A percentile compares a stretch with the other conserved stretches of the same genome.
These are phyloP conservation scores for Trichophyton rubrum DNA, from an alignment of 2,329 filamentous ascomycete species.

Conservation along the genomic window DNA sequence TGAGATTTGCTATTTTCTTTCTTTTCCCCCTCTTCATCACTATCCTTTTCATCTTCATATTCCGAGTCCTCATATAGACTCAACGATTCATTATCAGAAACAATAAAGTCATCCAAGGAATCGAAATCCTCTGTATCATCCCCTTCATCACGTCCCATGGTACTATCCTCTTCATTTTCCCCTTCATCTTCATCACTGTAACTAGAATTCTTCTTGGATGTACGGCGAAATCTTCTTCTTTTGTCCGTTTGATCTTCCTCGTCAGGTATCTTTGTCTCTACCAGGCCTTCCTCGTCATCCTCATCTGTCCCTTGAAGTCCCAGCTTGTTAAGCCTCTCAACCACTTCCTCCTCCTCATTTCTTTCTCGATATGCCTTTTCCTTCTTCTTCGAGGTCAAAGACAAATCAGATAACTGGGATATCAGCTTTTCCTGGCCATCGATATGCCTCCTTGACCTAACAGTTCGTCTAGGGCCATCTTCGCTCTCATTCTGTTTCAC, in stretches of 20 bases:
- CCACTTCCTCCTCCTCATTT: not conserved
- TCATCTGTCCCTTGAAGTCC: not conserved
- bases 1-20: conserved; percentile 18
- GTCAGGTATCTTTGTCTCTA: not conserved
- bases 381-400: not conserved
- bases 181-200: not conserved
- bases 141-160: conserved; percentile 11
- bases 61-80: conserved; percentile 25
- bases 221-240: not conserved
- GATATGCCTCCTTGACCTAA: not conserved
- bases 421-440: not conserved
- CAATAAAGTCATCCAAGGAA: conserved; percentile 31
- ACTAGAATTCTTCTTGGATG: not conserved
- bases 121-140: conserved; percentile 22
- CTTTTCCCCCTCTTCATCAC: conserved; percentile 16
- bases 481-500: not conserved
- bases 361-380: not conserved
- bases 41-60: not conserved
- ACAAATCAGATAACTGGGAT: not conserved
- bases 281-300: not conserved
- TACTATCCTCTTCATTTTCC: not conserved
- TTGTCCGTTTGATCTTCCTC: not conserved
- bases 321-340: not conserved
- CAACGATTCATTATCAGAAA: conserved; percentile 29
- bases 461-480: not conserved